phyloP scores from a whole-genome alignment of 1,284 basidiomycete genomes.

The Sporisorium sorghi region DNA sequence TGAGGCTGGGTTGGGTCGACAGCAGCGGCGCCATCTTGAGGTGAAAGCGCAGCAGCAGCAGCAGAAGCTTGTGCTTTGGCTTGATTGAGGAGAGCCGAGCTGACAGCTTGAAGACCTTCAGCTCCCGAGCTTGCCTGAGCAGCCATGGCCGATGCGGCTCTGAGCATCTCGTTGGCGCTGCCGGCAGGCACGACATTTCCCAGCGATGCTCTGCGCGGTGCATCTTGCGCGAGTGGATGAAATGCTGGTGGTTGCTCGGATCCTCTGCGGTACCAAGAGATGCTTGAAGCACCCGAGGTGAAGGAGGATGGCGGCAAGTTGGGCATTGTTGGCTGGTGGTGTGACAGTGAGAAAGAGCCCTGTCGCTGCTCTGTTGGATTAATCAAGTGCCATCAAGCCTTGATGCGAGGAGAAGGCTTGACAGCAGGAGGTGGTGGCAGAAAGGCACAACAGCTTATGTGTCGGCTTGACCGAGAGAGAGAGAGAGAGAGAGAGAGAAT shows the following conservation, averaged over 20 bases:
- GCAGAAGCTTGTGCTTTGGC: constrained; percentile 49
- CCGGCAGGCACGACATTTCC: constrained; percentile 16
- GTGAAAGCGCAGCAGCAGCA: constrained; percentile 15
- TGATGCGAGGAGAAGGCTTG: not conserved
- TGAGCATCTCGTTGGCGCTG: constrained; percentile 54
- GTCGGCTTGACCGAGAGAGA: too few species aligned
- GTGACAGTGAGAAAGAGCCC: too few species aligned
- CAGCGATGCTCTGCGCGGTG: constrained; percentile 27
- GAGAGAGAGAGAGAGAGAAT: not conserved
- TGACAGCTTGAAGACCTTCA: constrained; percentile 54
- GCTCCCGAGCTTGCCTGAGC: constrained; percentile 52
- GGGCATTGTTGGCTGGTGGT: constrained; percentile 31
- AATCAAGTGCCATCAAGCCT: not conserved
- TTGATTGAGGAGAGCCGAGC: constrained; percentile 51
- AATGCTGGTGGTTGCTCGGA: constrained; percentile 31
- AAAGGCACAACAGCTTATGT: not conserved
- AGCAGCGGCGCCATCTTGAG: constrained; percentile 4
- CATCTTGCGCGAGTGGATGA: not conserved
- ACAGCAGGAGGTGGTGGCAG: not conserved
- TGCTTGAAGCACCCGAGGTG: constrained; percentile 9
- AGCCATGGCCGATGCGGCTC: constrained; percentile 53
- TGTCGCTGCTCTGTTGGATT: not conserved
- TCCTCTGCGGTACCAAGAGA: constrained; percentile 29
- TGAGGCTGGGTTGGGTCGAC: constrained; percentile 9
- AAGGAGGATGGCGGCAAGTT: constrained; percentile 34